A percentile compares a stretch with the other conserved stretches of the same genome.
Conservation (phyloP, 164 flowering plant genomes). For the Chloranthus sessilifolius region DNA sequence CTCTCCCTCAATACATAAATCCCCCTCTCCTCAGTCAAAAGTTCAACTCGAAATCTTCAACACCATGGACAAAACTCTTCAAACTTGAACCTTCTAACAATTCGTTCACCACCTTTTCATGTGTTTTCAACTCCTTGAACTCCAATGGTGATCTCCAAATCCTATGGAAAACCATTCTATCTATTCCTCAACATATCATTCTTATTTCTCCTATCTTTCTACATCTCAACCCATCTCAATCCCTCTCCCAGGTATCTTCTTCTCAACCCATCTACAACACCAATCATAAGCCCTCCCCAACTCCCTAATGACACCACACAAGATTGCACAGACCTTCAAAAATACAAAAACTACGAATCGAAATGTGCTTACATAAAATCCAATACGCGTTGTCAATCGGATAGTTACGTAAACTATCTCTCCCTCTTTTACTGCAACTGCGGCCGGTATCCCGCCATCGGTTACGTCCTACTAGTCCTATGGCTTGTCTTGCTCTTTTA, state of each 20-base stretch:
- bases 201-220: conserved; percentile 11
- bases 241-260: neutral
- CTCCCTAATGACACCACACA: neutral
- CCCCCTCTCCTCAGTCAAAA: too few relatives aligned
- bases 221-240: neutral
- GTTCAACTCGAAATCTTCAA: too few relatives aligned
- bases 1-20: too few relatives aligned
- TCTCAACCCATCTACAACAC: neutral
- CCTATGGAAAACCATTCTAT: conserved; percentile 6
- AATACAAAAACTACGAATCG: conserved; percentile 21
- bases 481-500: conserved; percentile 71
- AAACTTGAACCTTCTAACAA: too few relatives aligned
- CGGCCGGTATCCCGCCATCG: conserved; percentile 26
- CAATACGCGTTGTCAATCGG: conserved; percentile 35
- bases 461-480: conserved; percentile 28
- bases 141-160: conserved; percentile 8
- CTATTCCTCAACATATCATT: conserved; percentile 20
- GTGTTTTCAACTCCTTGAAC: conserved; percentile 1
- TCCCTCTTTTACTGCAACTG: conserved; percentile 57
- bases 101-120: neutral
- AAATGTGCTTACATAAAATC: conserved; percentile 48
- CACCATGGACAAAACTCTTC: too few relatives aligned
- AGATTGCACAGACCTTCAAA: conserved; percentile 22
- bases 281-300: neutral
- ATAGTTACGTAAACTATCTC: conserved; percentile 59